Base-by-base conservation (phyloP, 2,329 filamentous ascomycete species). In the Aspergillus vadensis region DNA sequence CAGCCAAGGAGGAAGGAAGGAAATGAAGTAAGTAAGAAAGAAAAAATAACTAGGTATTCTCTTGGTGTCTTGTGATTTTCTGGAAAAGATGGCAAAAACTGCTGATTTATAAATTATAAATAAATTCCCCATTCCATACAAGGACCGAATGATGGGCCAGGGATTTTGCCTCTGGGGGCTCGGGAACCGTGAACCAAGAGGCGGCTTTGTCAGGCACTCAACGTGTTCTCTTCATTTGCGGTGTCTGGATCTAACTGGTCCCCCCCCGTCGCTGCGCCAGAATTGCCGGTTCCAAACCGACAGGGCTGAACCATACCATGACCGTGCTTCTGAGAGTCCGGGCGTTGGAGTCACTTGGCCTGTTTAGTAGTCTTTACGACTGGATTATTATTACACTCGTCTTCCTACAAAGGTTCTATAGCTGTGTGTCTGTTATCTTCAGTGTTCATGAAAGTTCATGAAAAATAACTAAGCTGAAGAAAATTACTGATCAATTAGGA, bases 211-310 rank as follows among this genome's bases (percentile, higher is more conserved):
- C 56, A 58, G 55, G 55, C 36, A 59, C 53, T 58, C 62, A 70
- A 70, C 67, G 68, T 70, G 68, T 70, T 70, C 67, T 68, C 65
- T 69, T 67, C 32, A 36, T 5, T 44, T 38, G 51, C 32, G 32
- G 32, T 61, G 51, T 55, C 32, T 58, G 58, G 61, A 48, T 59
- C 59, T 36, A 57, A 62, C 49, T 36, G 36, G 43, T 54, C 41
- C 43, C 59, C 50, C 49, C 49, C 59, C 50, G 48, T 43, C 52
- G 39, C 52, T 41, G 52, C 23, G 38, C 41, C 52, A 55, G 39
- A 56, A 54, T 36, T 64, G 59, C 56, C 63, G 61, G 58, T 61
- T 57, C 36, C 49, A 63, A 58, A 53, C 50, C 62, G 25, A 59
- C 65, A 67, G 64, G 64, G 65, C 65, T 68, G 66, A 67, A 67